Base-by-base conservation (phyloP, 2,329 filamentous ascomycete genomes). In the Raffaelea ambrosiae region DNA sequence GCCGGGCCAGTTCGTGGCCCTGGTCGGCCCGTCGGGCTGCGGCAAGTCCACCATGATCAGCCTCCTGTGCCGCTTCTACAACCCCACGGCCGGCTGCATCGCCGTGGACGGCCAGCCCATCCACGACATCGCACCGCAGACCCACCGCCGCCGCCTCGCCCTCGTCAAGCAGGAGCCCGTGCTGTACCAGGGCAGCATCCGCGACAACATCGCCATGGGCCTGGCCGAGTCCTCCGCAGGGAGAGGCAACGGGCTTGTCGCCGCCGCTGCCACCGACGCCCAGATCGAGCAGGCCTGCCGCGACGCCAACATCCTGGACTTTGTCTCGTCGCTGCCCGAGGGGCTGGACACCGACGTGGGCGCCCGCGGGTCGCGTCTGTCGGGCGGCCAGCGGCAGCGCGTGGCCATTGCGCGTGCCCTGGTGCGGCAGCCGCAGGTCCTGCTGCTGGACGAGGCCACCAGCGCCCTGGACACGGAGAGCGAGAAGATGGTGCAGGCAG, bases 391-490 rank as follows among this genome's bases (percentile, higher is more conserved):
- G 55, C 66, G 76, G 21, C 78, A 82, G 58, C 71, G 75, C 5
- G 7, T 38, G 14, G 8, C 35, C 5, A 16, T 38, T 19, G 78
- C 79, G 3, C 69, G 79, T 23, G 75, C 73, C 39, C 79, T 83
- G 48, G 64, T 81, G 41, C 72, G 74, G 36, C 63, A 76, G 41
- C 77, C 79, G 0, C 62, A 66, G 0, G 75, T 83, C 40, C 64
- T 83, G 2, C 71, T 83, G 19, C 61, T 83, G 3, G 79, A 83
- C 51, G 79, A 83, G 61, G 79, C 79, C 2, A 83, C 79, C 0
- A 46, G 42, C 20, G 48, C 48, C 22, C 61, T 80, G 0, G 76
- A 79, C 50, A 73, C 73, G 3, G 67, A 75, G 52, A 73, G 68
- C 0, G 76, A 79, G 56, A 67, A 66, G 23, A 59, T 73, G 2